Percentiles rank a stretch among this genome's conserved stretches.
Conservation (phyloP, 2,329 filamentous ascomycete genomes). For the Chaetomium sp. region DNA sequence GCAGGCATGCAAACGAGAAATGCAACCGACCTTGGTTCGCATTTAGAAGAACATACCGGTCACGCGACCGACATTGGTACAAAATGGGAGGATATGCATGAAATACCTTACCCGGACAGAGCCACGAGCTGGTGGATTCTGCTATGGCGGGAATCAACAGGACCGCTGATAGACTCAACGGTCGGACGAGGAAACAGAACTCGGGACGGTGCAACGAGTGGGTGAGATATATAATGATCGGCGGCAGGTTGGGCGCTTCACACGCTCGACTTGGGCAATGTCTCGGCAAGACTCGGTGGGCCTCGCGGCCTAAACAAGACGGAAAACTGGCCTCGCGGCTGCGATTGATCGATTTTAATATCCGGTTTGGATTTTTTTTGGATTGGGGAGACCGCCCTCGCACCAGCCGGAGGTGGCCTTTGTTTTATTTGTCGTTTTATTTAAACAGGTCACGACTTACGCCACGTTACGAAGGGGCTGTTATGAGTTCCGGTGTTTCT, state of each 20-base stretch:
- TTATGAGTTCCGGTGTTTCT: conserved; percentile 19
- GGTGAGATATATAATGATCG: not conserved
- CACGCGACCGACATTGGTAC: conserved; percentile 12
- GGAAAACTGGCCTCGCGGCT: conserved; percentile 39
- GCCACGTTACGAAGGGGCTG: not conserved
- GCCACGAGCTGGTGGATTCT: not conserved
- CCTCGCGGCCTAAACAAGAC: conserved; percentile 40
- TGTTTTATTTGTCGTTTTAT: not conserved
- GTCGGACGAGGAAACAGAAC: not conserved
- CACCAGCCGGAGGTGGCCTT: not conserved
- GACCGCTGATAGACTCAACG: conserved; percentile 6
- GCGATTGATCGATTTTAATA: not conserved
- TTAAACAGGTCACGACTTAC: conserved; percentile 8
- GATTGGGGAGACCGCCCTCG: not conserved
- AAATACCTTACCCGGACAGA: not conserved
- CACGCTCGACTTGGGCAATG: conserved; percentile 12
- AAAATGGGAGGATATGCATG: not conserved
- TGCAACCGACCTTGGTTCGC: not conserved
- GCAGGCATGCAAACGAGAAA: conserved; percentile 3
- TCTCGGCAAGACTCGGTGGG: conserved; percentile 31
- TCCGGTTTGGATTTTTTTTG: not conserved
- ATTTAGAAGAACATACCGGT: not conserved
- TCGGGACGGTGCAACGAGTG: conserved; percentile 7
- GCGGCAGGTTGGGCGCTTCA: not conserved
- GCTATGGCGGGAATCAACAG: conserved; percentile 22